Evolutionary conservation across 2,329 filamentous ascomycete species (phyloP), one percentile per base, ranked within the genome.

Genomic region (Trichoderma polysporum): DNA sequence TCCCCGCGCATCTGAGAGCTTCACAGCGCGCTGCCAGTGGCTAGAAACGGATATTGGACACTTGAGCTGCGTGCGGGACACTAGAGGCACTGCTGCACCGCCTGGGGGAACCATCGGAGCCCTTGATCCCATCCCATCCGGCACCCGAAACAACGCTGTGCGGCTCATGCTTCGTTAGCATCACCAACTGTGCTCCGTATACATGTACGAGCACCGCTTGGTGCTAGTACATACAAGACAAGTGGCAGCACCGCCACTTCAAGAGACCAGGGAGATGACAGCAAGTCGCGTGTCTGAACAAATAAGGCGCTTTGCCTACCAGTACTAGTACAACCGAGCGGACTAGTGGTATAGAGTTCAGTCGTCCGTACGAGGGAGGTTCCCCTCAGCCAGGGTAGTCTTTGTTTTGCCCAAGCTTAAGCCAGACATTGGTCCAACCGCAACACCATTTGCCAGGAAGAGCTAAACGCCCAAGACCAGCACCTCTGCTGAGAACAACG

Each of bases 371-470:
- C 37, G 50, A 54, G 35, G 60, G 60, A 54, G 49, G 60, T 63
- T 47, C 60, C 60, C 60, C 60, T 54, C 60, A 54, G 13, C n/a
- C 37, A 45, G 37, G 35, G 37, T 53, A 7, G 37, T 19, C 27
- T 39, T 25, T n/a, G 25, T 33, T 25, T 63, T 31, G 60, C 35
- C 35, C 60, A 63, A n/a, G 60, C 37, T 39, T 27, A 49, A 54
- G 49, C 50, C 35, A 54, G 35, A 49, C 49, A 56, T 56, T 63
- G 50, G 60, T 39, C 60, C 33, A 47, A 45, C 60, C 60, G 19
- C 50, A 63, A 52, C 60, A 63, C 60, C 60, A 63, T 63, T 15
- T 45, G 15, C 59, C 59, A 53, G 49, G 59, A 63, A 53, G 49
- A 49, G 59, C 33, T 56, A 53, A 63, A 63, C 47, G 35, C 47